Percentiles rank a stretch among this genome's conserved stretches.
Evolutionary conservation across 495 filamentous ascomycete species (phyloP).

Genomic region (Podospora pseudoanserina): DNA sequence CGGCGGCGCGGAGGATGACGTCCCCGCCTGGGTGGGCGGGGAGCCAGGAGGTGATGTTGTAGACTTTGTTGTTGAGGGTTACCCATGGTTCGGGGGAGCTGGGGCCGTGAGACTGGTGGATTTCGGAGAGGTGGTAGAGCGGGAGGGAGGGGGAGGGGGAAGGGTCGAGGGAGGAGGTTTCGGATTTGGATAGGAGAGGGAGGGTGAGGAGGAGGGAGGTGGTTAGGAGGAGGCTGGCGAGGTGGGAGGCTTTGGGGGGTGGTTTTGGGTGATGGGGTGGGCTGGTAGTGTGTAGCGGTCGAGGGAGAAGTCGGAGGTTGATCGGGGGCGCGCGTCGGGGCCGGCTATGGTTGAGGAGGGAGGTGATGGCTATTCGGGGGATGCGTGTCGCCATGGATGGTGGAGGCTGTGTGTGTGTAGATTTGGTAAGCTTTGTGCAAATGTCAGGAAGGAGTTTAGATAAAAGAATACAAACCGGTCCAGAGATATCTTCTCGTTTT

Average conservation of each 20-base stretch:
- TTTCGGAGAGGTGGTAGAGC: slow-evolving; percentile 45
- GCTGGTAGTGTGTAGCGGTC: no score
- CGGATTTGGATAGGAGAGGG: slow-evolving; percentile 25
- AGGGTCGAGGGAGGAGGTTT: slow-evolving; percentile 25
- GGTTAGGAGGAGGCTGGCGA: slow-evolving; percentile 16
- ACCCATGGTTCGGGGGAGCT: slow-evolving; percentile 50
- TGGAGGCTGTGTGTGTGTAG: not conserved
- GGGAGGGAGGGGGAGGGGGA: slow-evolving; percentile 39
- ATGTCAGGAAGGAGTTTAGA: not conserved
- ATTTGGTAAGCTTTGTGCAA: not conserved
- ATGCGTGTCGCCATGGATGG: slow-evolving; percentile 17
- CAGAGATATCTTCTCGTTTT: not conserved
- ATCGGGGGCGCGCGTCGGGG: no score
- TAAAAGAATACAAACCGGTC: not conserved
- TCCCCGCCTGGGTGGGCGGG: slow-evolving; percentile 57
- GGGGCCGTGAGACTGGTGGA: slow-evolving; percentile 43
- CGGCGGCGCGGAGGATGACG: slow-evolving; percentile 56
- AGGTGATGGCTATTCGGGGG: slow-evolving; percentile 15
- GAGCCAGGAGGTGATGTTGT: slow-evolving; percentile 59
- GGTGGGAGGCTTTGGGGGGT: not conserved
- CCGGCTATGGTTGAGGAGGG: no score
- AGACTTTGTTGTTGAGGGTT: slow-evolving; percentile 49
- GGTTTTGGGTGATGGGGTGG: no score
- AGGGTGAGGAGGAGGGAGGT: slow-evolving; percentile 9
- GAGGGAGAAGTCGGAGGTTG: no score